These are phyloP conservation scores for Sporisorium iseilematis-ciliati DNA, from an alignment of 1,284 basidiomycete species.

Conservation along the genomic window DNA sequence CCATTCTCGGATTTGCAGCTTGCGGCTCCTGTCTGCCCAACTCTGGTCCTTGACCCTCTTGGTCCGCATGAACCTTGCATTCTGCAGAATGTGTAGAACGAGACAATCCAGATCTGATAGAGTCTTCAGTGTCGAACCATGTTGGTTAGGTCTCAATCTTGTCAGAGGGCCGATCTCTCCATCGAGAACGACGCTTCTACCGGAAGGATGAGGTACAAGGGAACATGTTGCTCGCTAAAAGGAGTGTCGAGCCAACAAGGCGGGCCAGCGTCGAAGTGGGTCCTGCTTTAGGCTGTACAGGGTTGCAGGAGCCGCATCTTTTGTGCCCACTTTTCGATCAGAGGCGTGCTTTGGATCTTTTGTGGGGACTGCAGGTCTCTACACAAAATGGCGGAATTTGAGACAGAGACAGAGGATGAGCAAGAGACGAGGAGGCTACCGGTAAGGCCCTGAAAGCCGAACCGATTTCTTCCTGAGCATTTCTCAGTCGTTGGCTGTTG, in stretches of 20 bases:
- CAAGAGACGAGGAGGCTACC: conserved; percentile 3
- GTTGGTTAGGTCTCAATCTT: no score
- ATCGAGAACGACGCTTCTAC: not conserved
- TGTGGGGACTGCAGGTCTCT: no score
- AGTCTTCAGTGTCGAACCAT: no score
- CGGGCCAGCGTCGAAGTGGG: not conserved
- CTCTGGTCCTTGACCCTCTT: not conserved
- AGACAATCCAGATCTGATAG: no score
- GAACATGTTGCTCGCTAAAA: conserved; percentile 8
- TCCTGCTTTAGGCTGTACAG: no score
- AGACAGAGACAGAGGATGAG: not conserved
- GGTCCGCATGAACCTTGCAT: not conserved
- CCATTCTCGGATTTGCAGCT: conserved; percentile 1
- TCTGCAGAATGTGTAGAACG: no score
- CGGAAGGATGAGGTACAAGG: no score
- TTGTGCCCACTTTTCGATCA: no score
- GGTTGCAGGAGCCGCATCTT: no score
- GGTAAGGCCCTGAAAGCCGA: conserved; percentile 46
- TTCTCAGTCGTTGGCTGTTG: not conserved
- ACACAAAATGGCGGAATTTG: not conserved
- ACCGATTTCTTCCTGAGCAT: conserved; percentile 31
- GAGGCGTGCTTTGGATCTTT: no score
- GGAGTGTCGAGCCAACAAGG: not conserved
- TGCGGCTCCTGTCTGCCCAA: not conserved
- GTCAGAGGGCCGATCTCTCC: no score